Conservation (phyloP, 148 eudicot genomes). For the Chenopodium album region DNA sequence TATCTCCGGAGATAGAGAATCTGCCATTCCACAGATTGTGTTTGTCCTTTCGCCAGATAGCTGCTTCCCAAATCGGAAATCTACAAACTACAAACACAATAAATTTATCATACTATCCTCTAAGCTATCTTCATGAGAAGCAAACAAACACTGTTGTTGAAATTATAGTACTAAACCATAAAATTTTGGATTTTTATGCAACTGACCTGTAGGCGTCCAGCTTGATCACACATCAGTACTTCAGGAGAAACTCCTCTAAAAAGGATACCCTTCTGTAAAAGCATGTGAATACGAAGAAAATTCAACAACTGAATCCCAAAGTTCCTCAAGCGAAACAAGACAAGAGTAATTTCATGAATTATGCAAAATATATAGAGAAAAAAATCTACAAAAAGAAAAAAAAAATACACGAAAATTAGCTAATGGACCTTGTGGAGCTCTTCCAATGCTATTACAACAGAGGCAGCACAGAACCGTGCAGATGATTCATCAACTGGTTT, state of each 20-base stretch:
- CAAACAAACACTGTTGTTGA: not conserved
- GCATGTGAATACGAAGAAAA: slow-evolving; percentile 9
- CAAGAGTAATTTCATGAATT: not conserved
- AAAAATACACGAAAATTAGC: not conserved
- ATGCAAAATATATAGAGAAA: not conserved
- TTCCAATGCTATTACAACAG: slow-evolving; percentile 64
- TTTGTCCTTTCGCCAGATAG: slow-evolving; percentile 70
- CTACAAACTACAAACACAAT: slow-evolving; percentile 61
- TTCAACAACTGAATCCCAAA: slow-evolving; percentile 7
- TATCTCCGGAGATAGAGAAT: slow-evolving; percentile 94
- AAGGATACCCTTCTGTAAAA: slow-evolving; percentile 67
- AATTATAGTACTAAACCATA: slow-evolving; percentile 11
- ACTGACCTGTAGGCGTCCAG: slow-evolving; percentile 79
- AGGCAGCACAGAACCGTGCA: slow-evolving; percentile 84
- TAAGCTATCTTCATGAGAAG: not conserved
- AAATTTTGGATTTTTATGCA: not conserved
- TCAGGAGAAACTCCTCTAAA: slow-evolving; percentile 94
- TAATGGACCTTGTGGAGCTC: slow-evolving; percentile 70
- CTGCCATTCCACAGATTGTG: slow-evolving; percentile 87
- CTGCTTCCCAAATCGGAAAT: slow-evolving; percentile 92
- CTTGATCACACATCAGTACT: slow-evolving; percentile 74
- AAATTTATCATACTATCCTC: not conserved
- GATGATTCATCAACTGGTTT: slow-evolving; percentile 71
- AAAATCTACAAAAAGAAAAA: not conserved
- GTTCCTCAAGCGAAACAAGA: not conserved